Conservation (phyloP, 768 basidiomycete genomes). For the Zangia roseola region DNA sequence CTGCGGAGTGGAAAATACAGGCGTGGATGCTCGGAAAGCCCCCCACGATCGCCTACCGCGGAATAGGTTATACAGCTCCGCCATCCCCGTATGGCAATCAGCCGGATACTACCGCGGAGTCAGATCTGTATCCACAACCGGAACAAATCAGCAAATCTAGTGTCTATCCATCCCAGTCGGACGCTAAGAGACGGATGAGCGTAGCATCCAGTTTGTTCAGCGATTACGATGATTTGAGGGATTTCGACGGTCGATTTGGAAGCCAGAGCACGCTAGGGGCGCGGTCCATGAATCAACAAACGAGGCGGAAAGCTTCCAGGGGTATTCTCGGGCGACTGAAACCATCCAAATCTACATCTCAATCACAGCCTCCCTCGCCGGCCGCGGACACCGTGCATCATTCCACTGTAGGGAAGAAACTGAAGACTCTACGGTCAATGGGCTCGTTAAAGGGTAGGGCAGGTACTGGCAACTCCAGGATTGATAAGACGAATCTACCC, state of each 20-base stretch:
- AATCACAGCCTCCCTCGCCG: slow-evolving; percentile 45
- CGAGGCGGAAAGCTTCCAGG: slow-evolving; percentile 57
- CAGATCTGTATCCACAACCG: slow-evolving; percentile 19
- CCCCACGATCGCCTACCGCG: slow-evolving; percentile 78
- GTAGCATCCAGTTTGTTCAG: slow-evolving; percentile 72
- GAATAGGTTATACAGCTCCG: slow-evolving; percentile 75
- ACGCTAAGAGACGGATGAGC: slow-evolving; percentile 60
- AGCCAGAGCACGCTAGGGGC: slow-evolving; percentile 72
- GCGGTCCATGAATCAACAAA: slow-evolving; percentile 38
- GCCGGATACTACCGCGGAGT: slow-evolving; percentile 17
- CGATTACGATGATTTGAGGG: slow-evolving; percentile 84
- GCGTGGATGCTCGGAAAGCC: slow-evolving; percentile 98
- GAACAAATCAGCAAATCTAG: slow-evolving; percentile 19
- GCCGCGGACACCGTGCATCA: slow-evolving; percentile 38
- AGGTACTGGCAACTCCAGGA: slow-evolving; percentile 22
- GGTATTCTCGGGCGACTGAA: slow-evolving; percentile 67
- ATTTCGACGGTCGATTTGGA: slow-evolving; percentile 85
- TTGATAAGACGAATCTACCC: slow-evolving; percentile 39
- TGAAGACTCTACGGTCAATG: slow-evolving; percentile 80
- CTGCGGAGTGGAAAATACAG: slow-evolving; percentile 96
- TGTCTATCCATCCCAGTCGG: slow-evolving; percentile 33
- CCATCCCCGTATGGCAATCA: slow-evolving; percentile 28
- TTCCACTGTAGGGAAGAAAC: slow-evolving; percentile 42
- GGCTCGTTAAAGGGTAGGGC: slow-evolving; percentile 67
- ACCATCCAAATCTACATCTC: slow-evolving; percentile 40